phyloP scores from a whole-genome alignment of 495 filamentous ascomycete genomes.

The Melanomma pulvis-pyrius region DNA sequence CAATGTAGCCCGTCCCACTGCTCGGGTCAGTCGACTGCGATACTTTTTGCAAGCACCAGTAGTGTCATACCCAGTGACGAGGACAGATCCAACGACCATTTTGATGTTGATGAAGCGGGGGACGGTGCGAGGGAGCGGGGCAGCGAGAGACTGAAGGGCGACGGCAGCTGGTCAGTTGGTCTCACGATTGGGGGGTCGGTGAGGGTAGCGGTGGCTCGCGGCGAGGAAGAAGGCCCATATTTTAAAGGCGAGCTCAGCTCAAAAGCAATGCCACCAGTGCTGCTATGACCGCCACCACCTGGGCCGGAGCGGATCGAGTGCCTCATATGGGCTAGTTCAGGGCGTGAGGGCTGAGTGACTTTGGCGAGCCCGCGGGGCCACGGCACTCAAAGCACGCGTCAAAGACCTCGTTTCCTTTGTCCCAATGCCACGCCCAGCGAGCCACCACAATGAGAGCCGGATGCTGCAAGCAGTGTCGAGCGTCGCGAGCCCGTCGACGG shows the following conservation, averaged over 20 bases:
- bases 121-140: not conserved
- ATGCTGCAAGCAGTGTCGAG: no score
- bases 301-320: no score
- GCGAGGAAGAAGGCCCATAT: not conserved
- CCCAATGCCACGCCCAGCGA: no score
- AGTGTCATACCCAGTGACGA: slow-evolving; percentile 36
- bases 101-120: slow-evolving; percentile 5
- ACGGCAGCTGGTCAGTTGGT: not conserved
- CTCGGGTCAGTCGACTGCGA: slow-evolving; percentile 7
- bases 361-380: not conserved
- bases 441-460: no score
- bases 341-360: not conserved
- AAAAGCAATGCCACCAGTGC: not conserved
- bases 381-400: no score
- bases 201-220: not conserved
- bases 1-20: slow-evolving; percentile 98
- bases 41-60: not conserved
- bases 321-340: no score
- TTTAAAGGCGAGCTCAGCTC: not conserved
- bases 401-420: not conserved
- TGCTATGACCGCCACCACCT: not conserved
- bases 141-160: not conserved
- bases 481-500: no score
- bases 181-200: not conserved
- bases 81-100: slow-evolving; percentile 39